phyloP scores from a whole-genome alignment of 768 basidiomycete species.

The Lyophyllum atratum region DNA sequence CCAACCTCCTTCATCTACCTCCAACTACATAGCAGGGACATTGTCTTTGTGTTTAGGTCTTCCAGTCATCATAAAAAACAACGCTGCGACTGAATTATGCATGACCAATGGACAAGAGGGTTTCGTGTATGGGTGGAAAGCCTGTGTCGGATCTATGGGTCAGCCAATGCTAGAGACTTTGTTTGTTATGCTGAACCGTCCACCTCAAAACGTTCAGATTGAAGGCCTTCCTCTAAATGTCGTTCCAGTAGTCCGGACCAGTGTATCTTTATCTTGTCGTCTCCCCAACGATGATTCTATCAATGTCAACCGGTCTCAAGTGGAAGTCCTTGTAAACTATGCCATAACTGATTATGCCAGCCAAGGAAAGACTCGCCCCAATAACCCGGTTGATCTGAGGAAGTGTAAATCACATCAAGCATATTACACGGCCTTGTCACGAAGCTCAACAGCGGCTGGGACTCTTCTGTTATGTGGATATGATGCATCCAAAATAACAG shows the following conservation, averaged over 20 bases:
- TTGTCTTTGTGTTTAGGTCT: constrained; percentile 31
- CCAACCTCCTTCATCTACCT: neutral
- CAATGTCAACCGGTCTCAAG: neutral
- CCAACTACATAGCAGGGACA: constrained; percentile 18
- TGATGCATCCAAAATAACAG: constrained; percentile 13
- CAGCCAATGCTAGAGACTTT: constrained; percentile 1
- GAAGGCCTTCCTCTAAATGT: neutral
- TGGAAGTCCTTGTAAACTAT: constrained; percentile 4
- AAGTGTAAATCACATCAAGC: constrained; percentile 22
- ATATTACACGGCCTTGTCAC: constrained; percentile 31
- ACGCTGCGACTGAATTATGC: neutral
- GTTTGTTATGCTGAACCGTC: constrained; percentile 1
- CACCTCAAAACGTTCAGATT: neutral
- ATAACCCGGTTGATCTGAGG: constrained; percentile 2
- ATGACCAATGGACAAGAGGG: neutral
- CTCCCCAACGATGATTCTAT: neutral
- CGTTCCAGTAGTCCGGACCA: neutral
- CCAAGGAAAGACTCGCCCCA: neutral
- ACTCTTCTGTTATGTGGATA: constrained; percentile 7
- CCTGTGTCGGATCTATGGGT: neutral
- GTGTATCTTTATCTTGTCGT: neutral
- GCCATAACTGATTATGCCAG: constrained; percentile 31
- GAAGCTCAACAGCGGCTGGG: constrained; percentile 19
- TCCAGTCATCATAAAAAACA: constrained; percentile 29
- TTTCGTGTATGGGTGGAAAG: neutral